Evolutionary conservation across 345 rosid genomes (phyloP).

Genomic region (Salix purpurea): DNA sequence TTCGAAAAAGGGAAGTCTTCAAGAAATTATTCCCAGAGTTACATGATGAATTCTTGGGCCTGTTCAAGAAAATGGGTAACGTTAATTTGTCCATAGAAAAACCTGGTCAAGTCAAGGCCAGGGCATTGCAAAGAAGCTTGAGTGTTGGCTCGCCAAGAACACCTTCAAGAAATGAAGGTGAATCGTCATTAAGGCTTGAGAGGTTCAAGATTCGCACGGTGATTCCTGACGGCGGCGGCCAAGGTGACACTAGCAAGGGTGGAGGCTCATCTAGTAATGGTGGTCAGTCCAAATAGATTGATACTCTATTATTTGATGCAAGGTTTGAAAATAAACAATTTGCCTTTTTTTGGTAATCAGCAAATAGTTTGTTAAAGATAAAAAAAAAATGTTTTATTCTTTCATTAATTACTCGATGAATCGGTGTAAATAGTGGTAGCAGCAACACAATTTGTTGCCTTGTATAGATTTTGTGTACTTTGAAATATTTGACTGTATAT

Average conservation of each 20-base stretch:
- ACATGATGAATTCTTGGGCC: conserved; percentile 20
- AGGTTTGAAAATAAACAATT: neutral
- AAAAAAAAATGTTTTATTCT: neutral
- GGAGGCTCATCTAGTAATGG: neutral
- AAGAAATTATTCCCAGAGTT: conserved; percentile 29
- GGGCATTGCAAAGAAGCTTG: conserved; percentile 29
- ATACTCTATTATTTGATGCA: neutral
- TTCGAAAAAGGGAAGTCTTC: conserved; percentile 31
- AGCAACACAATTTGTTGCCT: neutral
- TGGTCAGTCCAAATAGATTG: neutral
- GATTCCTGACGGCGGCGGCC: conserved; percentile 10
- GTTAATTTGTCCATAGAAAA: neutral
- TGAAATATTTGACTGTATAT: no score
- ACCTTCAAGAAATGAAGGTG: conserved; percentile 11
- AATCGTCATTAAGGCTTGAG: conserved; percentile 19
- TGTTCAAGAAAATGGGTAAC: conserved; percentile 15
- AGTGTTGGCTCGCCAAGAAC: conserved; percentile 36
- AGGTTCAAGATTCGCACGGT: conserved; percentile 41
- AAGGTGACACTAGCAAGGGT: conserved; percentile 13
- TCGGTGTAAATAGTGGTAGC: neutral
- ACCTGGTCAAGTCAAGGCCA: neutral
- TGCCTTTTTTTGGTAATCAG: neutral
- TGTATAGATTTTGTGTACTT: no score
- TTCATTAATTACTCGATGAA: neutral
- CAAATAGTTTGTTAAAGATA: neutral